Base-by-base conservation (phyloP, 768 basidiomycete genomes). In the Calocybe cyanea region DNA sequence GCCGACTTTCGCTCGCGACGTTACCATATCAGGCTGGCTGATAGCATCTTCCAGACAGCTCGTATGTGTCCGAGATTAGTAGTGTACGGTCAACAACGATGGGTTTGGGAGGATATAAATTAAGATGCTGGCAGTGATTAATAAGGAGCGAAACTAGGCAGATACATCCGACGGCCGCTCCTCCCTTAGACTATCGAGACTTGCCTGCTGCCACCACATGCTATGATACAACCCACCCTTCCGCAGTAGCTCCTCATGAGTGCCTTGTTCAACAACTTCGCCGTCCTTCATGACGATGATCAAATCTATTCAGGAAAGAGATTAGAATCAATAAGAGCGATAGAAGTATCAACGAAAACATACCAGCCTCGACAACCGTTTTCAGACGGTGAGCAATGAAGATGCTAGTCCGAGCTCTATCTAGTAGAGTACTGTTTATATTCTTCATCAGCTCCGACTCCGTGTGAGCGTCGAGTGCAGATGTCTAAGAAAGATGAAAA, bases 261-360 rank as follows among this genome's bases (percentile, higher is more conserved):
- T 92, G 9, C 96, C 96, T 63, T 95, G 80, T 63, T 99, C 96
- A 5, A 85, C 84, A 2, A 98, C 90, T 41, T 78, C 65, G 0
- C 96, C 96, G n/a, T 93, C 88, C 59, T 80, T 83, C 40, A 99
- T 76, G 10, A 98, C 94, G 38, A 99, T 88, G 63, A 98, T 97
- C 11, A 92, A 65, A 61, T 99, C 95, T 85, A 40, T 7, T 28
- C 25, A 28, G 6, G 25, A 28, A 38, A 31, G 14, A 4, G 17
- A 6, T n/a, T 2, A n/a, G 18, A 2, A 39, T 21, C 5, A 32
- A 44, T 7, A 28, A 41, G 17, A 36, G 44, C 45, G 40, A 50
- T 28, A 25, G 34, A 23, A 13, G 18, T 15, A 7, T n/a, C 14
- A 9, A 14, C 41, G 2, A 9, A 28, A 11, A 68, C 74, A 50